Conservation (phyloP, 768 basidiomycete species). For the Lactarius trivialis region DNA sequence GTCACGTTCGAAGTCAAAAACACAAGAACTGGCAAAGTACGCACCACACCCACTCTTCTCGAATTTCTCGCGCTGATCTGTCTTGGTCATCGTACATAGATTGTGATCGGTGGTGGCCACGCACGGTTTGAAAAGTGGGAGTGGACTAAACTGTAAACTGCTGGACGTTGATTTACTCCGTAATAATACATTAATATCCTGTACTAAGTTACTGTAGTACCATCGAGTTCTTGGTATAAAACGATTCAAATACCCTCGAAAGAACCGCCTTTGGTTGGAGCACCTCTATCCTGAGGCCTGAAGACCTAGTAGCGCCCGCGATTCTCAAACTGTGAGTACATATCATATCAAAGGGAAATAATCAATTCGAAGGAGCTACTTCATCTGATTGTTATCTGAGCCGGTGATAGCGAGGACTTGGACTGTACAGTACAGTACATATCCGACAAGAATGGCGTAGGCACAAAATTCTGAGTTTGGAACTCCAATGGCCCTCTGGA, state of each 20-base stretch:
- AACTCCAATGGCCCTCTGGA: not conserved
- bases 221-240: not conserved
- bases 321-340: no score
- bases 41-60: not conserved
- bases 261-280: no score
- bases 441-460: not conserved
- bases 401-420: no score
- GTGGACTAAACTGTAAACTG: not conserved
- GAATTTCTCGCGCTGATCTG: not conserved
- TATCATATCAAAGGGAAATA: no score
- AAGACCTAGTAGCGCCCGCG: no score
- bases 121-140: not conserved
- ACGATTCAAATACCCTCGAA: not conserved
- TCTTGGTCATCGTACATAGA: not conserved
- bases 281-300: no score
- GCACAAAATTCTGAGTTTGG: not conserved
- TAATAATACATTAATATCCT: not conserved
- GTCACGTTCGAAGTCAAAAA: slow-evolving; percentile 37
- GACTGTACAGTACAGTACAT: no score
- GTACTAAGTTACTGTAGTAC: not conserved
- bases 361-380: no score
- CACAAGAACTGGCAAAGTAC: slow-evolving; percentile 35
- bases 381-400: no score
- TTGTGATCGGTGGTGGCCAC: not conserved
- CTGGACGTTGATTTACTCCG: not conserved